Base-by-base conservation (phyloP, 2,329 filamentous ascomycete species). In the Cladosporium sp. region DNA sequence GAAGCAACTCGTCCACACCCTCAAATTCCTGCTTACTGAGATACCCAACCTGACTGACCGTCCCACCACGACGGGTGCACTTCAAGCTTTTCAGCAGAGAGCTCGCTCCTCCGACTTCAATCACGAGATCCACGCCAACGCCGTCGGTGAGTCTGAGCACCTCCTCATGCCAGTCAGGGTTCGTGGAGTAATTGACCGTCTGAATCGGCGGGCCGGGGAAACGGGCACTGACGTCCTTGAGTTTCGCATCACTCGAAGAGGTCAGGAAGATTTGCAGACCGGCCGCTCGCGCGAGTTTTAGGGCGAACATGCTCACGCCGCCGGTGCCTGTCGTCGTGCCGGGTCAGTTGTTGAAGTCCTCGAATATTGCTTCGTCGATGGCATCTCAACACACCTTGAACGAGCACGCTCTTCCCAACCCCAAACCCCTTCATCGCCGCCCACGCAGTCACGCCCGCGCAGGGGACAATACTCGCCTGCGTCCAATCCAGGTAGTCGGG, bases 121-220 rank as follows among this genome's bases (percentile, higher is more conserved):
- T 12, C 7, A 30, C 7, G 7, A 7, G 27, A 30, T 30, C 27
- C 27, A 30, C 27, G 7, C 12, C 69, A 2, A 58, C 50, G 37
- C 60, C 61, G 3, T 59, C 50, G 0, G 73, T 74, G 2, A 74
- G 63, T 7, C 69, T 68, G 34, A 76, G 72, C 9, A 80, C 81
- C 13, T 72, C 72, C 4, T 70, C 64, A 7, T 81, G 80, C 83
- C 83, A 86, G 49, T 77, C 73, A 0, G 75, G 66, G 4, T 72
- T 72, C 0, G 62, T 71, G 50, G 74, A 77, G 62, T 85, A 85
- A 63, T 85, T 84, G 60, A 85, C 71, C 1, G 78, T 68, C 32
- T 79, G 70, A 3, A 55, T 36, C 24, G 24, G 50, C 13, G 50
- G 42, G 39, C 75, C 70, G 0, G 79, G 81, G 2, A 82, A 82